Base-by-base conservation (phyloP, 192 early-diverging fungal species). In the Coemansia furcata region DNA sequence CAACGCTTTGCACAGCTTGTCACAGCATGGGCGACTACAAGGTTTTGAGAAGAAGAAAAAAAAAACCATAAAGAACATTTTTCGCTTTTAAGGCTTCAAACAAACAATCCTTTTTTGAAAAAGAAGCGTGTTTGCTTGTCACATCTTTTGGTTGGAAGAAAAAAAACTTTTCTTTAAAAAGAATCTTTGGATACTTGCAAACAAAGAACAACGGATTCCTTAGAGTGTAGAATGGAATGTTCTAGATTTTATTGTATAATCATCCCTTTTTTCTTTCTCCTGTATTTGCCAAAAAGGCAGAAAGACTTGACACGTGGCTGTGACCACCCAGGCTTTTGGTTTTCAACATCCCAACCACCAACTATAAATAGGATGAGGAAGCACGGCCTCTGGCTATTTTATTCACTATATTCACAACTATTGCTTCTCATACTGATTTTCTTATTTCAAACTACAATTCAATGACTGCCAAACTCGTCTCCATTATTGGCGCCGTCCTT, bases 1-100 rank as follows among this genome's bases (percentile, higher is more conserved):
- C 57, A 49, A 6, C 58, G 74, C 0, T 59, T 76, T 47, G 60
- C 52, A 6, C 19, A 44, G 7, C 10, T 71, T 2, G 60, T 76
- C 8, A 69, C 63, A 0, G 30, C 69, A 0, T 76, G 74, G 74
- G 74, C 68, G 0, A 76, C 73, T 1, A 23, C 55, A 6, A 61
- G 59, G 29, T 74, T 76, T 43, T 74, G 37, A 62, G 26, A 44
- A 26, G 23, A 26, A 26, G 23, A 26, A 26, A 26, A 26, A 26
- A 26, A 26, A 26, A 26, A 26, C 1, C 23, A 26, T 26, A 26
- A 26, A 26, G 23, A 26, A 26, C 23, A 26, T 26, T 26, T 26
- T 26, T 26, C 23, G 23, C 23, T 26, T 26, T 26, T 26, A 26
- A 26, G 23, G 23, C 23, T 26, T 26, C 23, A 26, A 26, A 26